Evolutionary conservation across 352 stramenopile genomes (phyloP).

Genomic region (Globisporangium paroecandrum): DNA sequence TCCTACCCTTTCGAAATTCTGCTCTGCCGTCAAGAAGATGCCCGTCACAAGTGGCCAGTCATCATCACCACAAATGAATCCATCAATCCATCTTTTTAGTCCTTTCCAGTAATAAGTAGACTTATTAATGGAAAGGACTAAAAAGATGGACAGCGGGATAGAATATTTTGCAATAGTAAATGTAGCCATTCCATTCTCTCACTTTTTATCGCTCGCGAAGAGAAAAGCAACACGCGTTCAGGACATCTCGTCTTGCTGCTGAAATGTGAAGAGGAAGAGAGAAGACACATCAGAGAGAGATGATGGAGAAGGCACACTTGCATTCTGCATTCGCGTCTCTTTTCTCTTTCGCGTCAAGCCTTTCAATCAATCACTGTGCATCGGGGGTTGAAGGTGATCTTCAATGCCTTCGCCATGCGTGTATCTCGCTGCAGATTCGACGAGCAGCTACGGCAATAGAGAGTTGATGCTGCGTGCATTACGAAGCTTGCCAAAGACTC

Average conservation of each 20-base stretch:
- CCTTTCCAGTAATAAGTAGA: neutral
- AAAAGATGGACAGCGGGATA: neutral
- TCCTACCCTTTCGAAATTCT: neutral
- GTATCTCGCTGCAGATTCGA: neutral
- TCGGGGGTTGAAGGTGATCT: too few species aligned
- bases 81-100: neutral
- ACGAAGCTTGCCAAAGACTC: neutral
- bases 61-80: neutral
- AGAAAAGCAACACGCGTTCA: too few species aligned
- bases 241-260: neutral
- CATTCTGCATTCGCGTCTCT: neutral
- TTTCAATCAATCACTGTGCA: neutral
- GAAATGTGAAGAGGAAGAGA: neutral
- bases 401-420: neutral
- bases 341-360: neutral
- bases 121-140: too few species aligned
- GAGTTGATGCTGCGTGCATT: too few species aligned
- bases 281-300: neutral
- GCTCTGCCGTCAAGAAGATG: neutral
- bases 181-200: slow-evolving; percentile 3
- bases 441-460: neutral
- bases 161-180: neutral
- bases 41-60: neutral
- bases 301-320: neutral
- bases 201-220: too few species aligned